Evolutionary conservation across 441 rosid genomes (phyloP).

Genomic region (Kokia cookei): DNA sequence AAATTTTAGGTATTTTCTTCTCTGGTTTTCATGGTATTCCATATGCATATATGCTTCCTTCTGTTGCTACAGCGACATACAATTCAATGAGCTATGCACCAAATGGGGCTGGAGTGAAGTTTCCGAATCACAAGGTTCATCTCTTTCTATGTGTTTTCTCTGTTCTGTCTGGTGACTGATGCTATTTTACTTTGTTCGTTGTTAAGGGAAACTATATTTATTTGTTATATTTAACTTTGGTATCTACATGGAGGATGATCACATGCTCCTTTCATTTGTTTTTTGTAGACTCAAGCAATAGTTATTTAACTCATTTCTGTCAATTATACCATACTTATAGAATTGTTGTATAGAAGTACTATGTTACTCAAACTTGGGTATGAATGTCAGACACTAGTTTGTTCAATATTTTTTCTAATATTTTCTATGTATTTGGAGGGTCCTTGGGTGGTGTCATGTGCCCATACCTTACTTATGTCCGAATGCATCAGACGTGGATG

Average conservation of each 20-base stretch:
- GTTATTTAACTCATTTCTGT: background rate
- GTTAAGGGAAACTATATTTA: background rate
- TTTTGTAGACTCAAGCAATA: background rate
- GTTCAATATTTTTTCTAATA: background rate
- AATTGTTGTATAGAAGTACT: too few relatives aligned
- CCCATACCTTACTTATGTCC: background rate
- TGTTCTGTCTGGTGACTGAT: background rate
- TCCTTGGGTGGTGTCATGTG: background rate
- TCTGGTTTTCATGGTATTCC: slow-evolving; percentile 71
- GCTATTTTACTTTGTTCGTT: background rate
- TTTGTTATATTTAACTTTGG: background rate
- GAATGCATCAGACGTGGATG: background rate
- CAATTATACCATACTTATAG: background rate
- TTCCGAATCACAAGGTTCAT: slow-evolving; percentile 80
- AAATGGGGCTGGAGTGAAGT: slow-evolving; percentile 71
- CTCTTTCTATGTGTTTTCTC: slow-evolving; percentile 18
- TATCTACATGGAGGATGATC: background rate
- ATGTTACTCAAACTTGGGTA: background rate
- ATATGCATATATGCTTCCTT: slow-evolving; percentile 59
- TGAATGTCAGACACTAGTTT: background rate
- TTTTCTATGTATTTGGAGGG: background rate
- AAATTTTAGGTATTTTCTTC: slow-evolving; percentile 53
- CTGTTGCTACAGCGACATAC: slow-evolving; percentile 75
- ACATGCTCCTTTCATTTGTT: background rate
- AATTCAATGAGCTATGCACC: slow-evolving; percentile 65